Conservation (phyloP, 768 basidiomycete genomes). For the Lactarius evosmus region DNA sequence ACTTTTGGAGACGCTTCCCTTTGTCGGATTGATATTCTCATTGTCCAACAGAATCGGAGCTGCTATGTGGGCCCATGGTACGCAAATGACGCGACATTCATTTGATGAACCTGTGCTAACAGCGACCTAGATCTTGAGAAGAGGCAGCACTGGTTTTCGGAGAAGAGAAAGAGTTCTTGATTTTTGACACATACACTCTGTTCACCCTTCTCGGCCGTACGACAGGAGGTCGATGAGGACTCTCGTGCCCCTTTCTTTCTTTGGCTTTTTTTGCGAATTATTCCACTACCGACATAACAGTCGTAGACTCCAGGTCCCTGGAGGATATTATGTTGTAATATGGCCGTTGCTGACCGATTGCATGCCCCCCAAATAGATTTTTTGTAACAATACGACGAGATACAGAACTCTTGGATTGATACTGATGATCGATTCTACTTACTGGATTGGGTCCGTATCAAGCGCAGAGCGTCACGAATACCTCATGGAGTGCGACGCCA, state of each 20-base stretch:
- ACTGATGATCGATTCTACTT: too few relatives aligned
- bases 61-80: constrained; percentile 92
- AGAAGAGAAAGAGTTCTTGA: constrained; percentile 21
- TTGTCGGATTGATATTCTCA: constrained; percentile 77
- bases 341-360: background rate
- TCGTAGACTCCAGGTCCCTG: background rate
- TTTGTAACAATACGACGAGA: background rate
- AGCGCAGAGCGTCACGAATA: too few relatives aligned
- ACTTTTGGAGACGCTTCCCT: constrained; percentile 74
- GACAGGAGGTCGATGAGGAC: too few relatives aligned
- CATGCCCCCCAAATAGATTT: background rate
- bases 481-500: too few relatives aligned
- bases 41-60: constrained; percentile 88
- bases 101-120: background rate
- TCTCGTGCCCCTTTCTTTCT: background rate
- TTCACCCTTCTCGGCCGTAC: background rate
- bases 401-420: too few relatives aligned
- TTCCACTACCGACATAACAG: too few relatives aligned
- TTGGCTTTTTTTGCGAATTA: background rate
- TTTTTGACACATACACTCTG: background rate
- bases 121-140: constrained; percentile 56
- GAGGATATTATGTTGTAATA: background rate
- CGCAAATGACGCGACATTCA: background rate
- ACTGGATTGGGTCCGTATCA: too few relatives aligned
- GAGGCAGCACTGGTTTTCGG: constrained; percentile 46